Base-by-base conservation (phyloP, 2,329 filamentous ascomycete genomes). In the Chrysosphaeria jannelii region DNA sequence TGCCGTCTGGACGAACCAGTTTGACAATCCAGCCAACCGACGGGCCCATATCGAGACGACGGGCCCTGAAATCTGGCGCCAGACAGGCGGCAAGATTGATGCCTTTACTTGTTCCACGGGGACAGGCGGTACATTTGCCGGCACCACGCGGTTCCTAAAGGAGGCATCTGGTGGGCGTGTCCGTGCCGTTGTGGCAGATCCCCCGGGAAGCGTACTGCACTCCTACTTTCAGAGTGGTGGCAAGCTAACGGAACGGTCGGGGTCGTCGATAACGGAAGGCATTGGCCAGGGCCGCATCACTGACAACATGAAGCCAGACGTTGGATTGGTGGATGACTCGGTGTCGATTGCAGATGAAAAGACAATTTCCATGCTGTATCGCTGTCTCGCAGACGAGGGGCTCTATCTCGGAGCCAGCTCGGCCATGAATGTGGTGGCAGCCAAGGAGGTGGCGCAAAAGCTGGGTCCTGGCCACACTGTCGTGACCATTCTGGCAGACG, bases 1-100 rank as follows among this genome's bases (percentile, higher is more conserved):
- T 36, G 78, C 81, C 6, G 79, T 93, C 9, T 97, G 85, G 85
- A 97, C 85, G 21, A 88, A 97, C 47, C 85, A 97, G 48, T 97
- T 97, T 47, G 85, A 97, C 44, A 97, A 97, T 50, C 65, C 57
- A 24, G 85, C 85, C 25, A 97, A 97, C 47, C 60, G 85, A 24
- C 66, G 72, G 38, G 85, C 85, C 22, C 85, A 97, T 42, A 69
- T 93, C 35, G 81, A 91, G 51, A 93, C 81, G 2, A 97, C 85
- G 1, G 85, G 85, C 0, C 85, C 85, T 0, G 85, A 97, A 47
- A 90, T 97, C 40, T 97, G 85, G 85, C 51, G 65, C 14, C 85
- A 97, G 53, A 93, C 85, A 0, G 47, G 41, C 3, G 81, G 85
- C 17, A 67, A 67, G 32, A 47, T 97, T 12, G 78, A 93, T 42